These are phyloP conservation scores for Bipolaris zeicola DNA, from an alignment of 2,329 filamentous ascomycete species.

Conservation along the genomic window DNA sequence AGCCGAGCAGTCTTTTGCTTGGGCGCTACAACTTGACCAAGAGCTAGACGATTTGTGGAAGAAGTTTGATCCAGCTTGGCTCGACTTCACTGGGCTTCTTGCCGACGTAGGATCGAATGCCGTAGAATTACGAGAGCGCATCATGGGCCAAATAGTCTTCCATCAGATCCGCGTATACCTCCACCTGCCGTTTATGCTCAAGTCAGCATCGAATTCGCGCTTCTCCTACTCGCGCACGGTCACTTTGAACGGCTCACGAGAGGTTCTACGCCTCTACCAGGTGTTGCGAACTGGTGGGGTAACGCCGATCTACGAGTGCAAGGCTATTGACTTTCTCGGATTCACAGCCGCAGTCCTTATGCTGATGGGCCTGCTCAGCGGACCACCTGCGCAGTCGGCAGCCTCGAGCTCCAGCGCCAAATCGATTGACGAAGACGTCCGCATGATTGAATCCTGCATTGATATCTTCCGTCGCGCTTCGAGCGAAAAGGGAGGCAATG, in stretches of 20 bases:
- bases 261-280: slow-evolving; percentile 50
- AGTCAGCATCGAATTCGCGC: slow-evolving; percentile 44
- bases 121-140: slow-evolving; percentile 44
- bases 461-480: slow-evolving; percentile 51
- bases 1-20: slow-evolving; percentile 43
- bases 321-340: slow-evolving; percentile 54
- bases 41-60: slow-evolving; percentile 50
- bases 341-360: slow-evolving; percentile 54
- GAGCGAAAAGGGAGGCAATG: slow-evolving; percentile 49
- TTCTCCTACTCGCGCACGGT: slow-evolving; percentile 49
- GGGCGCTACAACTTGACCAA: slow-evolving; percentile 52
- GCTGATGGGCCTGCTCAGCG: slow-evolving; percentile 50
- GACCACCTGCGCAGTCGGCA: slow-evolving; percentile 12
- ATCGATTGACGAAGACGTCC: slow-evolving; percentile 44
- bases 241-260: slow-evolving; percentile 50
- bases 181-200: slow-evolving; percentile 55
- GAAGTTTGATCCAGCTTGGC: slow-evolving; percentile 48
- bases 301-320: slow-evolving; percentile 53
- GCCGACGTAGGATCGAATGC: slow-evolving; percentile 40
- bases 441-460: slow-evolving; percentile 49
- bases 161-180: slow-evolving; percentile 54
- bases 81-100: slow-evolving; percentile 42
- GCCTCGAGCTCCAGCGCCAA: slow-evolving; percentile 22
- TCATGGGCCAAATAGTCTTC: slow-evolving; percentile 52
- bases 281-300: slow-evolving; percentile 42